Evolutionary conservation across 345 rosid species (phyloP).

Genomic region (Moricandia arvensis): DNA sequence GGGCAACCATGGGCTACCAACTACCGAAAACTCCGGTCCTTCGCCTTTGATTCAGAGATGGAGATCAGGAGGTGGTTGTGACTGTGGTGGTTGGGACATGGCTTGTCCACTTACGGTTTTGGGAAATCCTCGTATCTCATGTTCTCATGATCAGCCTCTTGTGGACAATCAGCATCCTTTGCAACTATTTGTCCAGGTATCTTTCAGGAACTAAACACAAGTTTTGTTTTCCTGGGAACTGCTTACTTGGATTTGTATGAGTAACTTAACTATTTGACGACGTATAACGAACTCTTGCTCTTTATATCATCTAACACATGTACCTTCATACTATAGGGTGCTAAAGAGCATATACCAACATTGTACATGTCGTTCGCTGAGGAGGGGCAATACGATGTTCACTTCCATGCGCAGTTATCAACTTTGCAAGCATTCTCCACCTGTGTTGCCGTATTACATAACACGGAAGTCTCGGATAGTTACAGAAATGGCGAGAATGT

Average conservation of each 20-base stretch:
- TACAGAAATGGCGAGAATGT: conserved; percentile 35
- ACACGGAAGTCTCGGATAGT: conserved; percentile 46
- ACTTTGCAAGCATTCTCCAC: conserved; percentile 88
- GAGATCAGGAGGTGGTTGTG: conserved; percentile 95
- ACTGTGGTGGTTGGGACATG: conserved; percentile 99
- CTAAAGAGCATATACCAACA: conserved; percentile 71
- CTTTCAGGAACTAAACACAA: not conserved
- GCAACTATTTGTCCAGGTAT: conserved; percentile 70
- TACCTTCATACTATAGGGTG: conserved; percentile 47
- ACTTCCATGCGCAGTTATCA: conserved; percentile 84
- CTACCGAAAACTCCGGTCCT: conserved; percentile 50
- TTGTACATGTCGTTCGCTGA: conserved; percentile 56
- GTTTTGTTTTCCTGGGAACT: not conserved
- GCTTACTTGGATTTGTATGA: not conserved
- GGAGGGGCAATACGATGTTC: conserved; percentile 68
- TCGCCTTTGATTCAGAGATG: conserved; percentile 81
- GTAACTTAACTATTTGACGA: not conserved
- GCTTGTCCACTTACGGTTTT: conserved; percentile 78
- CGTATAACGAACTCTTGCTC: not conserved
- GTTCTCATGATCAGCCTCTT: conserved; percentile 55
- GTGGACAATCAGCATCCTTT: conserved; percentile 57
- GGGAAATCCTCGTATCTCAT: conserved; percentile 52
- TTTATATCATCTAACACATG: conserved; percentile 1
- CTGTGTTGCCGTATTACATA: conserved; percentile 77
- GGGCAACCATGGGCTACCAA: conserved; percentile 81